A percentile compares a stretch with the other conserved stretches of the same genome.
These are phyloP conservation scores for Aspergillus kassunensis DNA, from an alignment of 495 filamentous ascomycete species.

Conservation along the genomic window DNA sequence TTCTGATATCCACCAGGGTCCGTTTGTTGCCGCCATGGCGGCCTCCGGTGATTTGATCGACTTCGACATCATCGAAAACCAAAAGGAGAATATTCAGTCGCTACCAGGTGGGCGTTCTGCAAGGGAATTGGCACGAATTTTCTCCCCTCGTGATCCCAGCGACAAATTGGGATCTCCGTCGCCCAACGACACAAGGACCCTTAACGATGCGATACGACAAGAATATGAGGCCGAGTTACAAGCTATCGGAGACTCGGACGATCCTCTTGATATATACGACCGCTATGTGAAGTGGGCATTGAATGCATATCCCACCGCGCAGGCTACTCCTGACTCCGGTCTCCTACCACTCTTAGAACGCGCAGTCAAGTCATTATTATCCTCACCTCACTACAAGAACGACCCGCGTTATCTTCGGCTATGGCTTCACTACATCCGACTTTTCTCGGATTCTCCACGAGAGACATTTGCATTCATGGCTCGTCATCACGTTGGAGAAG, in stretches of 20 bases:
- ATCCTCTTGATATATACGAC: conserved; percentile 93
- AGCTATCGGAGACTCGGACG: conserved; percentile 78
- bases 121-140: conserved; percentile 78
- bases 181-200: conserved; percentile 65
- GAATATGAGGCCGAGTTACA: conserved; percentile 84
- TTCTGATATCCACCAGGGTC: neutral
- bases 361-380: conserved; percentile 85
- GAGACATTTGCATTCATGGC: conserved; percentile 90
- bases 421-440: conserved; percentile 89
- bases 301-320: conserved; percentile 89
- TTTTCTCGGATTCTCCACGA: conserved; percentile 87
- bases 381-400: conserved; percentile 81
- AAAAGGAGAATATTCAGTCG: conserved; percentile 97
- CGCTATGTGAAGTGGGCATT: conserved; percentile 96
- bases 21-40: conserved; percentile 40
- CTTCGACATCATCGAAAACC: conserved; percentile 92
- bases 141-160: conserved; percentile 56
- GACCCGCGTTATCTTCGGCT: conserved; percentile 88
- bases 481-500: conserved; percentile 81
- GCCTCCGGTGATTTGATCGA: conserved; percentile 63
- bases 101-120: conserved; percentile 89
- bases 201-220: conserved; percentile 71
- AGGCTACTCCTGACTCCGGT: conserved; percentile 84
- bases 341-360: conserved; percentile 87
- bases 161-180: conserved; percentile 50